Evolutionary conservation across 2,329 filamentous ascomycete genomes (phyloP), one percentile per base, ranked within the genome.

Genomic region (Emmonsiellopsis sp.): DNA sequence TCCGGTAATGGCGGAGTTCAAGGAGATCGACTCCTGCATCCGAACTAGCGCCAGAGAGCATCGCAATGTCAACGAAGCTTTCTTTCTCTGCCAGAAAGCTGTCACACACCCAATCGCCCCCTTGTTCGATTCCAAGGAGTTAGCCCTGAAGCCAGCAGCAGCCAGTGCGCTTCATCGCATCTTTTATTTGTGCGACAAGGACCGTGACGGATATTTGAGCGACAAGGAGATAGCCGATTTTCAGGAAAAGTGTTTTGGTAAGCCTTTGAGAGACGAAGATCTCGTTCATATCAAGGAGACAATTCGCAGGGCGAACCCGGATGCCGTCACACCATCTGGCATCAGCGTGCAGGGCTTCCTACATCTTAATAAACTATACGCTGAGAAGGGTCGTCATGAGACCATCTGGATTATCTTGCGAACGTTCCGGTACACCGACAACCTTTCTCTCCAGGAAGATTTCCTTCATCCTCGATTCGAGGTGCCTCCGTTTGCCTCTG

Each of bases 1-100:
- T 34, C 93, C 93, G 0, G 85, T 98, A 59, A 96, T 98, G 93
- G 86, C 88, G 56, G 93, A 98, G 72, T 98, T 97, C 73, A 92
- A 95, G 66, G 93, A 97, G 70, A 96, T 98, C 58, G 93, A 98
- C 68, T 95, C 91, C 0, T 98, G 93, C 71, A 97, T 98, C 66
- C 82, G 93, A 53, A 90, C 91, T 7, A 97, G 91, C 70, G 90
- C 92, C 17, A 83, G 88, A 62, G 88, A 95, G 63, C 89, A 95
- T 65, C 84, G 86, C 62, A 96, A 96, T 69, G 88, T 96, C 67
- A 95, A 95, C 68, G 91, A 92, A 69, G 89, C 92, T 55, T 97
- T 98, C 74, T 97, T 95, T 65, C 83, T 98, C 11, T 98, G 93
- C 69, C 93, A 98, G 70, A 97, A 97, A 67, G 93, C 93, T 14